Evolutionary conservation across 495 filamentous ascomycete species (phyloP), one percentile per base, ranked within the genome.

Genomic region (Thermothielavioides terrestris): DNA sequence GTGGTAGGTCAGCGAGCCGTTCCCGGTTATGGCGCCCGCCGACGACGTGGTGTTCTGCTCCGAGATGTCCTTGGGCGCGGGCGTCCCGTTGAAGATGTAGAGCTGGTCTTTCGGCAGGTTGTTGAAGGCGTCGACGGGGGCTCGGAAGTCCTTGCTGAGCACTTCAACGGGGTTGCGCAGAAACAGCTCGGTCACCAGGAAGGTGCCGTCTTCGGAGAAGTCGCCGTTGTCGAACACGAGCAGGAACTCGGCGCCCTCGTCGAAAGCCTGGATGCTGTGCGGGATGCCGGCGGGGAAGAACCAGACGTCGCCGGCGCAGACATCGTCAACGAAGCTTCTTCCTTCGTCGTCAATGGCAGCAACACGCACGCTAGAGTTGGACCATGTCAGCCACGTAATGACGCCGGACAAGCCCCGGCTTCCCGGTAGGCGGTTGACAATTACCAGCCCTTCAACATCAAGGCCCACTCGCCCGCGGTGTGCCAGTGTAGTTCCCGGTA

Each of bases 401-500:
- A n/a, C n/a, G n/a, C n/a, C n/a, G n/a, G n/a, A n/a, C n/a, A n/a
- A n/a, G n/a, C n/a, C n/a, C n/a, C n/a, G n/a, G n/a, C n/a, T n/a
- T n/a, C n/a, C n/a, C n/a, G n/a, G n/a, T n/a, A n/a, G n/a, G n/a
- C n/a, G n/a, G n/a, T n/a, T n/a, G n/a, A n/a, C n/a, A n/a, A n/a
- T n/a, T n/a, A n/a, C n/a, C n/a, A n/a, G 42, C 80, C 80, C 38
- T 77, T 72, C 2, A 84, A 74, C 1, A 85, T 77, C 47, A 79
- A 84, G 3, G 77, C 82, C 81, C 81, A 85, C 54, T 86, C 82
- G 26, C 81, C 82, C 56, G 84, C 78, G 37, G 78, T 81, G 65
- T 86, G 83, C 83, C 83, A 86, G 57, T 86, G 83, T 14, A 86
- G 64, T 56, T 86, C 83, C 7, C 83, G 80, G 56, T 83, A 84